Percentiles rank a stretch among this genome's conserved stretches.
phyloP scores from a whole-genome alignment of 768 basidiomycete genomes.

The Lentinula edodes region DNA sequence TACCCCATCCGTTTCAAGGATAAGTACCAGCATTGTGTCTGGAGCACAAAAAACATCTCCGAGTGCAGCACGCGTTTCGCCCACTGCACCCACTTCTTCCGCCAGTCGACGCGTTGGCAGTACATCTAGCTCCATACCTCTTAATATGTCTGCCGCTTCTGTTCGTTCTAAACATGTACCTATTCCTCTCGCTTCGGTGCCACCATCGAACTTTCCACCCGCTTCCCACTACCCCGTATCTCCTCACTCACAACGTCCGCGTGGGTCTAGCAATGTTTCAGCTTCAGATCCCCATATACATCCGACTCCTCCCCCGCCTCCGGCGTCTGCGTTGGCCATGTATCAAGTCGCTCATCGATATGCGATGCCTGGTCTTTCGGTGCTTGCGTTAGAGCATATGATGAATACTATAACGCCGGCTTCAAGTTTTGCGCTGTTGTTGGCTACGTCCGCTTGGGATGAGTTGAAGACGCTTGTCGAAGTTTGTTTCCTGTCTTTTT shows the following conservation, averaged over 20 bases:
- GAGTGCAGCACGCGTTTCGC: neutral
- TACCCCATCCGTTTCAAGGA: neutral
- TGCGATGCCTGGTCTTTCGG: slow-evolving; percentile 57
- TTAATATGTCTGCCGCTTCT: slow-evolving; percentile 15
- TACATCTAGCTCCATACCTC: slow-evolving; percentile 10
- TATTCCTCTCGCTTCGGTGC: slow-evolving; percentile 26
- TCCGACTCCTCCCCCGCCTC: slow-evolving; percentile 53
- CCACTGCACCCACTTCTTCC: slow-evolving; percentile 13
- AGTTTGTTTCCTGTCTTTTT: slow-evolving; percentile 28
- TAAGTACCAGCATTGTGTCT: neutral
- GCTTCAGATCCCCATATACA: slow-evolving; percentile 63
- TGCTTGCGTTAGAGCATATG: slow-evolving; percentile 68
- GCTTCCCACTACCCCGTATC: slow-evolving; percentile 42
- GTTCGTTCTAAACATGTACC: slow-evolving; percentile 36
- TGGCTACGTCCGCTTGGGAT: slow-evolving; percentile 65
- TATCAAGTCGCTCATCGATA: slow-evolving; percentile 79
- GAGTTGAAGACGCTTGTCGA: slow-evolving; percentile 57
- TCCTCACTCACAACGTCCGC: slow-evolving; percentile 37
- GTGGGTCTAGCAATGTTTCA: slow-evolving; percentile 14
- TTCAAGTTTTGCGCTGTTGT: slow-evolving; percentile 61
- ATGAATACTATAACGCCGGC: slow-evolving; percentile 62
- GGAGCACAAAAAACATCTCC: neutral
- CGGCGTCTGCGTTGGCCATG: slow-evolving; percentile 69
- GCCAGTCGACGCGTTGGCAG: slow-evolving; percentile 9
- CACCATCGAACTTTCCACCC: slow-evolving; percentile 26